Evolutionary conservation across 768 basidiomycete genomes (phyloP).

Genomic region (Russula dissimulans): DNA sequence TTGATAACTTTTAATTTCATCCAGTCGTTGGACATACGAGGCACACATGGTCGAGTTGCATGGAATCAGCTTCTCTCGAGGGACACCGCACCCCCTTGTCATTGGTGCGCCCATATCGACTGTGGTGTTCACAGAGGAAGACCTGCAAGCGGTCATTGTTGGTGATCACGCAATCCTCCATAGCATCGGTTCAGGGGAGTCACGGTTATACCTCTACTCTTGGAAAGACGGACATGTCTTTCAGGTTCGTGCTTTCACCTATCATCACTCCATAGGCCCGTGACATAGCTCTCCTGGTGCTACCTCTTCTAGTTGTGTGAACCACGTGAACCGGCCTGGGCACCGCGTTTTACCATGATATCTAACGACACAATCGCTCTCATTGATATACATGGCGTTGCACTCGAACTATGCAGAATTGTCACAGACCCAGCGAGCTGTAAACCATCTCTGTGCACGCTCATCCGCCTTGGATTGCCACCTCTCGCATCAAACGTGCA

Average conservation of each 20-base stretch:
- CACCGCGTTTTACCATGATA: background rate
- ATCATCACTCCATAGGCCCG: background rate
- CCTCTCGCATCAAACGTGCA: background rate
- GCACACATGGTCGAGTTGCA: background rate
- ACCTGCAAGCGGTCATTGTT: too few relatives aligned
- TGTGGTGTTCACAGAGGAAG: too few relatives aligned
- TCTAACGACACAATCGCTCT: background rate
- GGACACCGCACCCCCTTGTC: background rate
- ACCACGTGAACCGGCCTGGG: background rate
- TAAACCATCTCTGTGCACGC: background rate
- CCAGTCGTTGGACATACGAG: background rate
- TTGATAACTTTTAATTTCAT: background rate
- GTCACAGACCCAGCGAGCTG: background rate
- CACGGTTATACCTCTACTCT: background rate
- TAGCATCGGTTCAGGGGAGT: too few relatives aligned
- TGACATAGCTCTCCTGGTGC: background rate
- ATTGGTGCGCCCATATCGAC: background rate
- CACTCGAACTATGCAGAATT: background rate
- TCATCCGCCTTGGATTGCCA: background rate
- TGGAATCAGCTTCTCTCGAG: background rate
- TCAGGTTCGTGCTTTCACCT: background rate
- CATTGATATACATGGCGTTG: background rate
- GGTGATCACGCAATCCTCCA: background rate
- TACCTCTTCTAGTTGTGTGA: background rate
- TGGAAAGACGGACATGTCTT: background rate